phyloP scores from a whole-genome alignment of 352 stramenopile genomes.

The Phytophthora idaei region DNA sequence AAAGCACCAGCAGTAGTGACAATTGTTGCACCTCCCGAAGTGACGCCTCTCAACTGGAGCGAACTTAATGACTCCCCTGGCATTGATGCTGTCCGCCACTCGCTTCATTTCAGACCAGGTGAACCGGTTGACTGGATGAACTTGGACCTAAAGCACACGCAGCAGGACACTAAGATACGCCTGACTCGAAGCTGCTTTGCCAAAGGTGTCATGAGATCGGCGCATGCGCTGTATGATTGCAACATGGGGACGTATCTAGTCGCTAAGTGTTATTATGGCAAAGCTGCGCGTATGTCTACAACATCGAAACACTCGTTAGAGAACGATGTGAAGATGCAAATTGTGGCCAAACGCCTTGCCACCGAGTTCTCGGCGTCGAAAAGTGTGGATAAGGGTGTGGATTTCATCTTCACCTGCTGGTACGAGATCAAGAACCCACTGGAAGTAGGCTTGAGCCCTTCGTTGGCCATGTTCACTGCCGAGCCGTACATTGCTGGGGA shows the following conservation, averaged over 20 bases:
- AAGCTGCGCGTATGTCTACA: slow-evolving; percentile 12
- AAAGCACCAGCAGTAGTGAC: neutral
- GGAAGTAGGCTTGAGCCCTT: slow-evolving; percentile 6
- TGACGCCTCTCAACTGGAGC: slow-evolving; percentile 26
- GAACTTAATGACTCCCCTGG: slow-evolving; percentile 1
- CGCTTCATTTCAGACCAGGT: slow-evolving; percentile 34
- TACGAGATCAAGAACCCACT: slow-evolving; percentile 41
- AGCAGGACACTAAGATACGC: slow-evolving; percentile 43
- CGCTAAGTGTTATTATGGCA: slow-evolving; percentile 46
- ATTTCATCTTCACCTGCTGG: slow-evolving; percentile 54
- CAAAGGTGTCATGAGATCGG: slow-evolving; percentile 41
- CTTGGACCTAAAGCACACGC: slow-evolving; percentile 38
- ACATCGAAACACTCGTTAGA: slow-evolving; percentile 6
- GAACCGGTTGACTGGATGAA: slow-evolving; percentile 37
- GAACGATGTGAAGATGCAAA: slow-evolving; percentile 47
- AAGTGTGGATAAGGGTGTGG: slow-evolving; percentile 32
- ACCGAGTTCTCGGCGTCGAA: slow-evolving; percentile 31
- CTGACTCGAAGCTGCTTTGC: slow-evolving; percentile 38
- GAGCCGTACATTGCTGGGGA: slow-evolving; percentile 44
- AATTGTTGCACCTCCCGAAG: neutral
- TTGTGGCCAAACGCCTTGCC: slow-evolving; percentile 41
- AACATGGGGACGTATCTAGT: slow-evolving; percentile 39
- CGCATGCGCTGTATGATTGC: slow-evolving; percentile 42
- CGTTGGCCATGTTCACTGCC: slow-evolving; percentile 41
- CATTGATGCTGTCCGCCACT: slow-evolving; percentile 39